phyloP scores from a whole-genome alignment of 306 rosid genomes.

The Corylus americana region DNA sequence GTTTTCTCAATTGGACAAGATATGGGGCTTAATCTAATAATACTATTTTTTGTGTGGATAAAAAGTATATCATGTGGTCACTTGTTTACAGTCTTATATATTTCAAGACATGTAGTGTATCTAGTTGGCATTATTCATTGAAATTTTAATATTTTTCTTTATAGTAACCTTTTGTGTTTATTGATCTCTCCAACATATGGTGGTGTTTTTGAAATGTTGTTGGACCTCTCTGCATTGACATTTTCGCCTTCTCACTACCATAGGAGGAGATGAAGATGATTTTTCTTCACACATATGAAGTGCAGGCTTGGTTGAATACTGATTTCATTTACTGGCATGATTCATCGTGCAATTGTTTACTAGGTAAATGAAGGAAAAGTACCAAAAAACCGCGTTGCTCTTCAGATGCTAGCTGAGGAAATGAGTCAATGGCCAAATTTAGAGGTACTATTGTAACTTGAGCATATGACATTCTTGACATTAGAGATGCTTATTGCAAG shows the following conservation, averaged over 20 bases:
- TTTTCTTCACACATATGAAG: not conserved
- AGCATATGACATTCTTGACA: conserved; percentile 7
- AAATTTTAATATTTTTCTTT: not conserved
- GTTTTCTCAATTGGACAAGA: not conserved
- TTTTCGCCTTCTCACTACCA: not conserved
- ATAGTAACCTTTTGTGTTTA: not conserved
- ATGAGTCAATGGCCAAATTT: conserved; percentile 85
- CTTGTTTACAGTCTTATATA: not conserved
- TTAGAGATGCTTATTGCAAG: conserved; percentile 12
- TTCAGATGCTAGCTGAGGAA: conserved; percentile 85
- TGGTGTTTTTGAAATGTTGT: not conserved
- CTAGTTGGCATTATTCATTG: not conserved
- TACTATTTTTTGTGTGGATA: not conserved
- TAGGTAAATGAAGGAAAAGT: conserved; percentile 86
- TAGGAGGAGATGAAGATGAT: not conserved
- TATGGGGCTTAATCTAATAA: not conserved
- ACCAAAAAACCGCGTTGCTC: conserved; percentile 65
- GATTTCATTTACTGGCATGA: not conserved
- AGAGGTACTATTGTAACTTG: conserved; percentile 60
- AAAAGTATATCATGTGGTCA: not conserved
- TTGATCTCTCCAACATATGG: not conserved
- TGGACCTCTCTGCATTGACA: not conserved
- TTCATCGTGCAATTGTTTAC: conserved; percentile 22
- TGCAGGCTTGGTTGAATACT: not conserved
- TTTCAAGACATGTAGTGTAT: not conserved